phyloP scores from a whole-genome alignment of 106 monocot species.

The Allium cepa region DNA sequence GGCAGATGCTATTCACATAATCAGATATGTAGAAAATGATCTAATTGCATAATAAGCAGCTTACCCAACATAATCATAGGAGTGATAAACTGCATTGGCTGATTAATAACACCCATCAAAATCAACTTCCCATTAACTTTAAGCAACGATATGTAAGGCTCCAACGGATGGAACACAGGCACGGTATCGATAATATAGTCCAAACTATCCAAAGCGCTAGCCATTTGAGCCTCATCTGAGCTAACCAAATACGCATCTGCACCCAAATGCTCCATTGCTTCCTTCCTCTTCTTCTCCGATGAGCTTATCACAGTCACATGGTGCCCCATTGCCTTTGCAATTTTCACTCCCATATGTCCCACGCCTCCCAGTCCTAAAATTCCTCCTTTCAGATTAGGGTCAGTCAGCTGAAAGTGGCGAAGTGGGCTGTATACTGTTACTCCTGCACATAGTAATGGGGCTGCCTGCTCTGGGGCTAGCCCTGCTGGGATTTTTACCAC shows the following conservation, averaged over 20 bases:
- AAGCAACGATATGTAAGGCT: conserved; percentile 77
- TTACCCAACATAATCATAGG: conserved; percentile 70
- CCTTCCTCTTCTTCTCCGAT: conserved; percentile 62
- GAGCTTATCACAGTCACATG: conserved; percentile 98
- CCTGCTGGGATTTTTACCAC: conserved; percentile 78
- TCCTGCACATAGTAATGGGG: conserved; percentile 90
- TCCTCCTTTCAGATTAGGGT: conserved; percentile 45
- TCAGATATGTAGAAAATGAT: no score
- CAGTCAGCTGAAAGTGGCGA: conserved; percentile 54
- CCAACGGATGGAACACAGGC: conserved; percentile 74
- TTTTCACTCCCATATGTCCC: conserved; percentile 94
- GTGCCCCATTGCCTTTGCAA: conserved; percentile 97
- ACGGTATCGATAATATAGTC: conserved; percentile 97
- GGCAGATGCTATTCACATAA: no score
- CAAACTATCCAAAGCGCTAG: conserved; percentile 32
- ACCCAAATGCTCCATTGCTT: conserved; percentile 73
- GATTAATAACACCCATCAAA: conserved; percentile 72
- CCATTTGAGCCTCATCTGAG: conserved; percentile 54
- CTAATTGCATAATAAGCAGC: background rate
- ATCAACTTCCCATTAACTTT: conserved; percentile 70
- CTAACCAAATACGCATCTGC: conserved; percentile 87
- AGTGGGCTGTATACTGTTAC: conserved; percentile 95
- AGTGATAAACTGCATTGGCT: conserved; percentile 72
- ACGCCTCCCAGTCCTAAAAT: conserved; percentile 93
- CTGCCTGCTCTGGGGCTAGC: conserved; percentile 80